These are phyloP conservation scores for Incumbomyces delicatus DNA, from an alignment of 2,329 filamentous ascomycete genomes.

Conservation along the genomic window DNA sequence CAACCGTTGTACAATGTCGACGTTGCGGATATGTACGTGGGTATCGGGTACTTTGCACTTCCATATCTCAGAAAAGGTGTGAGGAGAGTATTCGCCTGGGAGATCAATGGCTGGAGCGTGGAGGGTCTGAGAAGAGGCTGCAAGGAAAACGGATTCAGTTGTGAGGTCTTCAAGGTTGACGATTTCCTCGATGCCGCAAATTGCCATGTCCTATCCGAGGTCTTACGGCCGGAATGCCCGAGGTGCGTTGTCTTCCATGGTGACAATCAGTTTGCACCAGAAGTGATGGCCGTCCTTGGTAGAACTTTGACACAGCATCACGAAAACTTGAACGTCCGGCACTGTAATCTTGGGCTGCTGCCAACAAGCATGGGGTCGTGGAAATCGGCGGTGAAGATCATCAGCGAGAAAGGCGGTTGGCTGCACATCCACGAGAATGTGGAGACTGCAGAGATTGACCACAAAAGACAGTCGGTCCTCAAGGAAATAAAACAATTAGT, in stretches of 20 bases:
- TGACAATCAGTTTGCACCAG: conserved; percentile 50
- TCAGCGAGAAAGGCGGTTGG: conserved; percentile 43
- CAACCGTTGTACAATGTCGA: conserved; percentile 24
- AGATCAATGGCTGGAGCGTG: conserved; percentile 79
- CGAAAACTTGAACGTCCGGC: conserved; percentile 34
- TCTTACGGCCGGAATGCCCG: conserved; percentile 27
- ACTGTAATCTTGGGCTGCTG: conserved; percentile 51
- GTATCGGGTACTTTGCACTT: conserved; percentile 90
- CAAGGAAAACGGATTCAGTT: conserved; percentile 54
- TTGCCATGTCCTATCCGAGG: no score
- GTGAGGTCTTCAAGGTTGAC: conserved; percentile 41
- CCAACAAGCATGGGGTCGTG: conserved; percentile 44
- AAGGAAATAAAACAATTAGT: conserved; percentile 29
- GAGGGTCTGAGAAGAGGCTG: conserved; percentile 74
- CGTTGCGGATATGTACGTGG: conserved; percentile 73
- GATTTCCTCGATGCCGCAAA: conserved; percentile 24
- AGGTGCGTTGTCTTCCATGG: conserved; percentile 60
- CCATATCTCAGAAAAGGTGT: conserved; percentile 66
- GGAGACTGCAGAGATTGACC: conserved; percentile 35
- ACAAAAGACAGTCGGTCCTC: conserved; percentile 30
- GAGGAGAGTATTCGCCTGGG: conserved; percentile 67
- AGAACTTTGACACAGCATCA: conserved; percentile 22
- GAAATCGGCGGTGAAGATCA: conserved; percentile 37
- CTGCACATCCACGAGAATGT: conserved; percentile 54
- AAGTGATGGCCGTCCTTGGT: conserved; percentile 29